Evolutionary conservation across 2,329 filamentous ascomycete genomes (phyloP).

Genomic region (Lecanicillium sp.): DNA sequence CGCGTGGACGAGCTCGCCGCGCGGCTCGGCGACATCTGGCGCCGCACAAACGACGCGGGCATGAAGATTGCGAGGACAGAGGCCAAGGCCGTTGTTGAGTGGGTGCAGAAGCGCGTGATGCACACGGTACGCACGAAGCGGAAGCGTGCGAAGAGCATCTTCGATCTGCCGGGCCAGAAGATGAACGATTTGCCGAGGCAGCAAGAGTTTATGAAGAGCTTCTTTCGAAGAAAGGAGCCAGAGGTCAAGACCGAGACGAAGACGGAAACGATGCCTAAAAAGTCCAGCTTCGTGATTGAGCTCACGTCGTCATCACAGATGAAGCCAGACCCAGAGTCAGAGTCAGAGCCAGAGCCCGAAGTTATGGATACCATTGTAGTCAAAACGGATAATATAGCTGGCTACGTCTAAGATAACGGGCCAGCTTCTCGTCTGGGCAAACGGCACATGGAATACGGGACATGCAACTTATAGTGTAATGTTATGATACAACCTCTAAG

Average conservation of each 20-base stretch:
- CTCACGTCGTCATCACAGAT: no score
- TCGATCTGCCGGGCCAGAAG: conserved; percentile 31
- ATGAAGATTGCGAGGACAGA: conserved; percentile 67
- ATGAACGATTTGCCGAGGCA: conserved; percentile 33
- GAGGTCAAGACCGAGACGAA: not conserved
- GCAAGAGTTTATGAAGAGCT: conserved; percentile 46
- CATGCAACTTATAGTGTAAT: conserved; percentile 18
- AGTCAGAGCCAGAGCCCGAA: not conserved
- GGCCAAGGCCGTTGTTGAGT: conserved; percentile 69
- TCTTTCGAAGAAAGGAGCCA: conserved; percentile 27
- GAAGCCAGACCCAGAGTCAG: not conserved
- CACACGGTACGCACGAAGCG: conserved; percentile 63
- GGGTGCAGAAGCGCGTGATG: conserved; percentile 65
- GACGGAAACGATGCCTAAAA: not conserved
- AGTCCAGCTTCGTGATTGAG: no score
- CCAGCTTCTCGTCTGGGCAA: not conserved
- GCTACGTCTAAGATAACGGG: not conserved
- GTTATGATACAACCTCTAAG: conserved; percentile 31
- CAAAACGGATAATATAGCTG: conserved; percentile 1
- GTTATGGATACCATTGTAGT: conserved; percentile 20
- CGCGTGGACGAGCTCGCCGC: conserved; percentile 62
- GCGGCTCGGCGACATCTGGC: conserved; percentile 51
- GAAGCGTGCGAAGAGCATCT: conserved; percentile 47
- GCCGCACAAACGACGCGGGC: conserved; percentile 66
- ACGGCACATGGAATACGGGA: not conserved